Percentiles rank a stretch among this genome's conserved stretches.
Evolutionary conservation across 2,329 filamentous ascomycete genomes (phyloP).

Genomic region (Cercospora citrullina): DNA sequence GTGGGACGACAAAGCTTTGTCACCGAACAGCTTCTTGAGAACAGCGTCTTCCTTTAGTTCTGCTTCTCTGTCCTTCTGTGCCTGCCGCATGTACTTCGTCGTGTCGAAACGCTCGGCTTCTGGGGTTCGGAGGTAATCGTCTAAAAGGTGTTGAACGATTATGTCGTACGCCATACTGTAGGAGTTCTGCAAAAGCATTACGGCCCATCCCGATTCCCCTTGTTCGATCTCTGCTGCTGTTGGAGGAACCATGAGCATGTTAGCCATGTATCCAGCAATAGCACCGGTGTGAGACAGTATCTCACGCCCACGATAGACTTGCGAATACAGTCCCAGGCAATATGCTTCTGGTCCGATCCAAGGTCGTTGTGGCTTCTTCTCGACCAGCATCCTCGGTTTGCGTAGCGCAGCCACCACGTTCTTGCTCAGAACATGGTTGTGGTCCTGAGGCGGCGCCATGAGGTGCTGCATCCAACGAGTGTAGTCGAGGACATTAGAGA

Average conservation of each 20-base stretch:
- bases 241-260: conserved; percentile 49
- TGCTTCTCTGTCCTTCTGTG: conserved; percentile 6
- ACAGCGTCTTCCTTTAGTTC: conserved; percentile 4
- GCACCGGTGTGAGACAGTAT: conserved; percentile 49
- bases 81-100: background rate
- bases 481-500: conserved; percentile 55
- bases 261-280: conserved; percentile 49
- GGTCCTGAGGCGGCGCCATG: conserved; percentile 40
- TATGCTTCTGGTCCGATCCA: conserved; percentile 42
- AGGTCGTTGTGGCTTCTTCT: conserved; percentile 13
- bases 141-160: conserved; percentile 13
- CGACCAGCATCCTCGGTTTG: conserved; percentile 15
- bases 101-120: conserved; percentile 10
- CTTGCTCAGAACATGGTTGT: conserved; percentile 8
- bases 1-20: background rate
- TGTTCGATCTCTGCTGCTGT: conserved; percentile 11
- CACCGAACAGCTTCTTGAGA: conserved; percentile 14
- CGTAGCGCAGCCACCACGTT: conserved; percentile 19
- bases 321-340: conserved; percentile 44
- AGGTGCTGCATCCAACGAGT: conserved; percentile 54
- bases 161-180: conserved; percentile 14
- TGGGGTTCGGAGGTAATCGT: conserved; percentile 14
- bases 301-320: conserved; percentile 47
- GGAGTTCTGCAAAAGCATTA: conserved; percentile 39
- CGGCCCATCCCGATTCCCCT: conserved; percentile 42